These are phyloP conservation scores for Chenopodium formosanum DNA, from an alignment of 148 eudicot genomes.

Conservation along the genomic window DNA sequence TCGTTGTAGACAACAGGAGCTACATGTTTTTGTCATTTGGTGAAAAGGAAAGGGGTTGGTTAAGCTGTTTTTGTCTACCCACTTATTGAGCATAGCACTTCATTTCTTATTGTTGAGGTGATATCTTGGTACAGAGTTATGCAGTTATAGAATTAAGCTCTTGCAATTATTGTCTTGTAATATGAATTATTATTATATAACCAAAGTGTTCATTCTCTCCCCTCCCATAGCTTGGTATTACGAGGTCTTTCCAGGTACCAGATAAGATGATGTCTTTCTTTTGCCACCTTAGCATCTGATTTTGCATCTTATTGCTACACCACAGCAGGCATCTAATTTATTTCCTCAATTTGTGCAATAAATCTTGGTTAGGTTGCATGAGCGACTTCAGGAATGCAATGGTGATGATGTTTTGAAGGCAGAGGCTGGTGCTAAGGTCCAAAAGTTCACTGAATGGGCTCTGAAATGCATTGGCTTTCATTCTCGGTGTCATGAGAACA, in stretches of 20 bases:
- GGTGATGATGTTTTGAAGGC: slow-evolving; percentile 97
- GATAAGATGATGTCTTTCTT: neutral
- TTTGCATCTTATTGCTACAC: neutral
- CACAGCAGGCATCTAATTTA: slow-evolving; percentile 1
- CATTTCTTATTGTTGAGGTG: neutral
- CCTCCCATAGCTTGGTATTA: neutral
- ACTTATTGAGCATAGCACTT: neutral
- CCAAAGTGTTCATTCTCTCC: neutral
- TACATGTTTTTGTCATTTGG: neutral
- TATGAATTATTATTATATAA: neutral
- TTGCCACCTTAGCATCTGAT: neutral
- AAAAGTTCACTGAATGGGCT: slow-evolving; percentile 98
- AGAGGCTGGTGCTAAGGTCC: slow-evolving; percentile 96
- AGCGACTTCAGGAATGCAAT: slow-evolving; percentile 93
- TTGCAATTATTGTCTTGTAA: neutral
- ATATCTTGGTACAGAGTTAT: neutral
- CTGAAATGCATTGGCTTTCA: slow-evolving; percentile 94
- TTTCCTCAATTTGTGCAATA: slow-evolving; percentile 9
- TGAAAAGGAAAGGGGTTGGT: neutral
- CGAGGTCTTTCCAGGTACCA: neutral
- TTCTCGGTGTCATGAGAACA: slow-evolving; percentile 74
- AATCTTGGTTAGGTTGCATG: slow-evolving; percentile 62
- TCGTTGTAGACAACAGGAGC: neutral
- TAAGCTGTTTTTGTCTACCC: neutral
- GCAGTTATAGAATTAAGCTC: neutral